phyloP scores from a whole-genome alignment of 139 green algal genomes.

The Nannochloris sp. region DNA sequence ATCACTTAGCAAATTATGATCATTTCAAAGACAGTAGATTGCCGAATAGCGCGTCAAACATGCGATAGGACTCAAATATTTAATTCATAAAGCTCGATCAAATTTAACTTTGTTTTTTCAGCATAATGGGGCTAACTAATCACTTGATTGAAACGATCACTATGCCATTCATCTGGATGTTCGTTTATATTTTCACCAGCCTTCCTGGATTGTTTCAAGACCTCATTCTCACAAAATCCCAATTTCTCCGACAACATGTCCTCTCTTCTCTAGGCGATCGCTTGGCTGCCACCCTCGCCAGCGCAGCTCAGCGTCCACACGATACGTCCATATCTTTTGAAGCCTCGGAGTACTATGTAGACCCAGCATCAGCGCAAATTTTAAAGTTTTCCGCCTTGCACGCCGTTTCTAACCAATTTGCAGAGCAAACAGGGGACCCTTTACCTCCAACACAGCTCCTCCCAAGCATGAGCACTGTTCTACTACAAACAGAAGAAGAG shows the following conservation, averaged over 20 bases:
- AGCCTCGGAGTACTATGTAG: neutral
- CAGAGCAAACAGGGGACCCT: slow-evolving; percentile 16
- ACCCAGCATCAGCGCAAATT: neutral
- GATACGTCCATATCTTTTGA: neutral
- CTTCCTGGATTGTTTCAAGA: neutral
- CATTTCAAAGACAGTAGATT: too few species aligned
- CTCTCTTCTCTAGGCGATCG: neutral
- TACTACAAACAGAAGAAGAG: slow-evolving; percentile 25
- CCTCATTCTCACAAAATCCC: neutral
- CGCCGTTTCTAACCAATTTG: slow-evolving; percentile 17
- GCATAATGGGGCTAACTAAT: too few species aligned
- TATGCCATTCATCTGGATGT: neutral
- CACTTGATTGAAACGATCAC: too few species aligned
- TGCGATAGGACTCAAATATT: too few species aligned
- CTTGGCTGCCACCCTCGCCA: neutral
- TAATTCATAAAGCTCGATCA: too few species aligned
- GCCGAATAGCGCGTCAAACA: too few species aligned
- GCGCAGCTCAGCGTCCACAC: neutral
- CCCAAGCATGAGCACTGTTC: slow-evolving; percentile 24
- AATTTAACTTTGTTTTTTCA: too few species aligned
- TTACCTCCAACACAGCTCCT: slow-evolving; percentile 20
- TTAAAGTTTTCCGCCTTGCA: slow-evolving; percentile 21
- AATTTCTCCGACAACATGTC: neutral
- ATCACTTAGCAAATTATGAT: too few species aligned
- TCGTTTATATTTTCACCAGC: neutral